These are phyloP conservation scores for Ustilago xerochloae DNA, from an alignment of 1,284 basidiomycete species.

Conservation along the genomic window DNA sequence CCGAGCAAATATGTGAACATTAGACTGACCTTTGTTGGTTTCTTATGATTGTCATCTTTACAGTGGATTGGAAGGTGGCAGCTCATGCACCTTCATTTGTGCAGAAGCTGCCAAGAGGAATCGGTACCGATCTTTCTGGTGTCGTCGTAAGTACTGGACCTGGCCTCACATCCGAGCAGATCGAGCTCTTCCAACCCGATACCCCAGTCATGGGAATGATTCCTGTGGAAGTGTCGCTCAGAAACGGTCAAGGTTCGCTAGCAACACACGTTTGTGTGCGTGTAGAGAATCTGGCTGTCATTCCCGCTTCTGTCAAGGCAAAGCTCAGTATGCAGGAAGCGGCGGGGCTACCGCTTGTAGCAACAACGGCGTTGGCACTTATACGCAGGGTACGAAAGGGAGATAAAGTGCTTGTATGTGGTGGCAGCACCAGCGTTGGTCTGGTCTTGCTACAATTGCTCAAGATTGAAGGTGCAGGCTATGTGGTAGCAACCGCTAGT, in stretches of 20 bases:
- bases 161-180: neutral
- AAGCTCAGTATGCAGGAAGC: neutral
- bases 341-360: neutral
- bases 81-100: neutral
- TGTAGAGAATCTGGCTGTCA: neutral
- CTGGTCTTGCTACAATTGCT: constrained; percentile 1
- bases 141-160: neutral
- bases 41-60: neutral
- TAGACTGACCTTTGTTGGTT: neutral
- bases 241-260: neutral
- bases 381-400: neutral
- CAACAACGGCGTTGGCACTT: neutral
- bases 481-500: neutral
- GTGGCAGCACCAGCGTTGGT: neutral
- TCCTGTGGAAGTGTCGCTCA: neutral
- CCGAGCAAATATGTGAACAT: neutral
- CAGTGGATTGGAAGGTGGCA: neutral
- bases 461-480: neutral
- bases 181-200: neutral
- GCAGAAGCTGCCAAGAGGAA: neutral
- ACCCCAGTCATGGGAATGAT: neutral
- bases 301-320: neutral
- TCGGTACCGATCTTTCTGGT: neutral
- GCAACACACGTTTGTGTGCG: neutral
- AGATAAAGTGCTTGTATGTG: neutral